A percentile compares a stretch with the other conserved stretches of the same genome.
Evolutionary conservation across 192 early-diverging fungal genomes (phyloP).

Genomic region (Podila verticillata): DNA sequence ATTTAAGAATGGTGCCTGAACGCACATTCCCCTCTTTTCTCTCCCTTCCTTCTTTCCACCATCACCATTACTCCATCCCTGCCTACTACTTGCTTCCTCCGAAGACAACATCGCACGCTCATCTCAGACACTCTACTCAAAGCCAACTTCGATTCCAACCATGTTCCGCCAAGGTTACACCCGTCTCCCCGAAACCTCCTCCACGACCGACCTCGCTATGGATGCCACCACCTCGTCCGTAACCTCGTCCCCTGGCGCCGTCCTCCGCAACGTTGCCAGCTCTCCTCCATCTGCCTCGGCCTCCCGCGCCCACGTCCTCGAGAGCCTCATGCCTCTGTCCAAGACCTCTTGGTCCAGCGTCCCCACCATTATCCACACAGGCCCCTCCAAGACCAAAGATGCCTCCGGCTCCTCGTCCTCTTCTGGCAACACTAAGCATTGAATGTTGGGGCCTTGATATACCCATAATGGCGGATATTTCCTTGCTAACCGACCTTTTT

Average conservation of each 20-base stretch:
- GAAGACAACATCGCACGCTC: neutral
- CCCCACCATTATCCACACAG: neutral
- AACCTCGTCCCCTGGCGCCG: neutral
- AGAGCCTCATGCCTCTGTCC: neutral
- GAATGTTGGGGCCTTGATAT: no score
- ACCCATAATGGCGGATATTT: no score
- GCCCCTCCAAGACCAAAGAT: neutral
- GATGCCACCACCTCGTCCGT: neutral
- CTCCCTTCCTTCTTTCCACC: no score
- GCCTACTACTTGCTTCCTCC: neutral
- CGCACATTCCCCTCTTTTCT: no score
- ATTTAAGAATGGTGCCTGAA: no score
- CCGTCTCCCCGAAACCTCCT: neutral
- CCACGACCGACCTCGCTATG: neutral
- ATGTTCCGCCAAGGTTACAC: constrained; percentile 1
- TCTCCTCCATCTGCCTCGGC: neutral
- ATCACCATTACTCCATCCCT: no score
- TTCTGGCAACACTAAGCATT: neutral
- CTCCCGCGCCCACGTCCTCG: neutral
- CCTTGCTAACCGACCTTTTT: no score
- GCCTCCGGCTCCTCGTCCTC: neutral
- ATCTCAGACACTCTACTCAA: neutral
- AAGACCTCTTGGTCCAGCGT: neutral
- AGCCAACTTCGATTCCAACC: neutral
- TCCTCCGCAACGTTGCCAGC: neutral